phyloP scores from a whole-genome alignment of 108 stramenopile genomes.

The Aurantiochytrium sp. region DNA sequence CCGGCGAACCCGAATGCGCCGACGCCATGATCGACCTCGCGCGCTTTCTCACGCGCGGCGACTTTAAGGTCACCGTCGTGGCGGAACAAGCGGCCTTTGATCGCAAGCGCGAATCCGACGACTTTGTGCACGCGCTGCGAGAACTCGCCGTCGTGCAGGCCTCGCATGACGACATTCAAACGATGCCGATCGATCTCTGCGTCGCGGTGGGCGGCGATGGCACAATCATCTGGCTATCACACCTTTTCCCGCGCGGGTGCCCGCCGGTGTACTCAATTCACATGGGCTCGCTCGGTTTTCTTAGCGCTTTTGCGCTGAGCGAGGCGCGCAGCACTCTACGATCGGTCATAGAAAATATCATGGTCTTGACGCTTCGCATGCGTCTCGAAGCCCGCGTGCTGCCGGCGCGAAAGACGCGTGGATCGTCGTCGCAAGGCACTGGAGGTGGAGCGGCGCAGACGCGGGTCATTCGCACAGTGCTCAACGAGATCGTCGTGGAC shows the following conservation, averaged over 20 bases:
- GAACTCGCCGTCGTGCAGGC: not conserved
- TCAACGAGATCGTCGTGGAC: constrained; percentile 93
- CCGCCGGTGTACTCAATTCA: constrained; percentile 75
- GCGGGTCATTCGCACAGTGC: constrained; percentile 58
- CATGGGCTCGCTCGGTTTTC: constrained; percentile 82
- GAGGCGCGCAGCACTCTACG: constrained; percentile 64
- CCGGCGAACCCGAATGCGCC: not conserved
- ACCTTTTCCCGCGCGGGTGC: constrained; percentile 35
- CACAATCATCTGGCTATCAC: constrained; percentile 31
- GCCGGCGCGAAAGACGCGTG: not conserved
- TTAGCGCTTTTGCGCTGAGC: constrained; percentile 72
- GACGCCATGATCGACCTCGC: not conserved
- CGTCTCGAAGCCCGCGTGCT: not conserved
- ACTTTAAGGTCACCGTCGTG: not conserved
- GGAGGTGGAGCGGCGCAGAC: not conserved
- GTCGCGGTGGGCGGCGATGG: constrained; percentile 43
- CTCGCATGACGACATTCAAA: not conserved
- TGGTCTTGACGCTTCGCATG: not conserved
- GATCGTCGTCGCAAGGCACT: not conserved
- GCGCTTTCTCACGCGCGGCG: not conserved
- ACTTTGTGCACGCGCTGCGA: not conserved
- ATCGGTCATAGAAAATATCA: constrained; percentile 18
- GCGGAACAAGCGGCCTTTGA: not conserved
- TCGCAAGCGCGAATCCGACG: not conserved
- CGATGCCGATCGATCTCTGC: constrained; percentile 32